Base-by-base conservation (phyloP, 1,284 basidiomycete genomes). In the Dichomitus squalens region DNA sequence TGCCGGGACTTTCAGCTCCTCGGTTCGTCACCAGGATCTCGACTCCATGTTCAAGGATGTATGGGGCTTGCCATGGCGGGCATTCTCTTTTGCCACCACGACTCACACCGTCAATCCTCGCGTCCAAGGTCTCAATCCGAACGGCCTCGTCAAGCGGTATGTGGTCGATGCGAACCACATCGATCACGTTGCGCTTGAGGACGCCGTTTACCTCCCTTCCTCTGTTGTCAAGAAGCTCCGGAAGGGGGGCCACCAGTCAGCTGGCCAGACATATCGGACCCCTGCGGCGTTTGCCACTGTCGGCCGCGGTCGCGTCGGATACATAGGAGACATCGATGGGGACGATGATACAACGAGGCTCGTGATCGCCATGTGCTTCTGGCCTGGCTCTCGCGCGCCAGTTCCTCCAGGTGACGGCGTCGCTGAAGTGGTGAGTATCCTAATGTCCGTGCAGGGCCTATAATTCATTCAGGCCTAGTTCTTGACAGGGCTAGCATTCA, bases 231-330 rank as follows among this genome's bases (percentile, higher is more conserved):
- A 29, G 12, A 34, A 29, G 16, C 31, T 27, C 18, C n/a, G n/a
- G n/a, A 11, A 23, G 4, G 41, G 27, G 29, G 33, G n/a, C 16
- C 4, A 47, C 23, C 43, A 23, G 21, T 18, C 36, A 23, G 20
- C 4, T 7, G 14, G 29, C 27, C 7, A 44, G 4, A 34, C 46
- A 2, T 21, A 40, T 11, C 36, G 57, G 16, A 52, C 58, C 0
- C 50, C 61, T 1, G 60, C 49, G 0, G 58, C 59, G 16, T 65
- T 61, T 35, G 23, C 53, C 1, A 29, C 27, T 0, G 20, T 60
- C 5, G 60, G 59, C 6, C 40, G 31, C 12, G 64, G 64, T 7
- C 43, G 49, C n/a, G 8, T 65, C 5, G 64, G 64, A 27, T 65
- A 55, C 25, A 41, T 65, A 0, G 61, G 64, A 21, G 61, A 65